Percentiles rank a stretch among this genome's conserved stretches.
Evolutionary conservation across 345 rosid species (phyloP).

Genomic region (Physaria fendleri): DNA sequence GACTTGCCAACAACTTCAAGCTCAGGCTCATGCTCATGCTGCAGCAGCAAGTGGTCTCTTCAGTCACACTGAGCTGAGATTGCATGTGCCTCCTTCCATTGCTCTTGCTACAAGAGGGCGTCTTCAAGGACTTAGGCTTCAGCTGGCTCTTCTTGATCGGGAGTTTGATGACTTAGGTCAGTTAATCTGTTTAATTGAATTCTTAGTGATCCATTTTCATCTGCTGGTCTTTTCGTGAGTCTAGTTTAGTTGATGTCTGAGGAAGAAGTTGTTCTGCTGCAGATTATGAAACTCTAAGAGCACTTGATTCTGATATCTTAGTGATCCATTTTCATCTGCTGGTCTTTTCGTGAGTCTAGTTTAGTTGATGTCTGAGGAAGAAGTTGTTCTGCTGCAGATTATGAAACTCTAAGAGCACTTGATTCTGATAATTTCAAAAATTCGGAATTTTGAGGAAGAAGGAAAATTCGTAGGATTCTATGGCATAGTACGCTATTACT

Average conservation of each 20-base stretch:
- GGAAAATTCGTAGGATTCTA: neutral
- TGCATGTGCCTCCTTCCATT: constrained; percentile 88
- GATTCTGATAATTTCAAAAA: constrained; percentile 55
- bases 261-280: constrained; percentile 9
- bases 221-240: neutral
- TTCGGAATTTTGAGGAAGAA: neutral
- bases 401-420: constrained; percentile 87
- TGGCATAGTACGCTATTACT: neutral
- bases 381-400: constrained; percentile 45
- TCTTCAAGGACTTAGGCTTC: constrained; percentile 90
- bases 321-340: neutral
- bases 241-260: neutral
- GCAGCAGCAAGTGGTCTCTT: constrained; percentile 81
- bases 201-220: neutral
- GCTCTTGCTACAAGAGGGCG: constrained; percentile 88
- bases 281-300: constrained; percentile 95
- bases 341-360: neutral
- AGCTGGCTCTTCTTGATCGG: constrained; percentile 91
- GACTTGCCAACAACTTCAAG: constrained; percentile 90
- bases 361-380: neutral
- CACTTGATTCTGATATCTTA: constrained; percentile 85
- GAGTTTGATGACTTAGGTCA: constrained; percentile 93
- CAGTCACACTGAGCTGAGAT: constrained; percentile 78
- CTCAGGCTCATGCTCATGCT: constrained; percentile 91
- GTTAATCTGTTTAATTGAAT: neutral